Percentiles rank a stretch among this genome's conserved stretches.
Evolutionary conservation across 148 eudicot species (phyloP).

Genomic region (Rhododendron molle): DNA sequence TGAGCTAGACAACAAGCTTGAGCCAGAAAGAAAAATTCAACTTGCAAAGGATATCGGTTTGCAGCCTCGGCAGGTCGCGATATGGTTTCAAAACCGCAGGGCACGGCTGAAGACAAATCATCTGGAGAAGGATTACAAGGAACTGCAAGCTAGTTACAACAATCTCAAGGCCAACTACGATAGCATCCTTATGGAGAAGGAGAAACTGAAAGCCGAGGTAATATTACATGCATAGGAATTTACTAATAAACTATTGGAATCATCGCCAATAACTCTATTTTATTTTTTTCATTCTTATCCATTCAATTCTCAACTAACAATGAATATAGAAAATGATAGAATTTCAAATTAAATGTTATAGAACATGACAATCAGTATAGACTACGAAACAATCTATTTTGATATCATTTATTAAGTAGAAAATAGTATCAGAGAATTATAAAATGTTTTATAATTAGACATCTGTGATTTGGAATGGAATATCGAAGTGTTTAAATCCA

Average conservation of each 20-base stretch:
- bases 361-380: neutral
- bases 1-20: conserved; percentile 80
- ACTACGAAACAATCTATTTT: no score
- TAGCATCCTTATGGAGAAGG: conserved; percentile 61
- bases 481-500: no score
- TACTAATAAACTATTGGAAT: neutral
- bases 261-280: neutral
- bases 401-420: neutral
- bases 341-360: neutral
- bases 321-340: neutral
- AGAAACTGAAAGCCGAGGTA: conserved; percentile 66
- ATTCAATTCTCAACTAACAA: neutral
- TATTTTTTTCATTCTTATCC: neutral
- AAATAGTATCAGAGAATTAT: no score
- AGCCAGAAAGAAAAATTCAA: conserved; percentile 74
- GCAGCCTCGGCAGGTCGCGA: conserved; percentile 89
- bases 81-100: conserved; percentile 91
- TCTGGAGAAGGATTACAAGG: conserved; percentile 71
- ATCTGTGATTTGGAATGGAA: no score
- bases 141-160: conserved; percentile 49
- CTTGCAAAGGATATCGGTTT: conserved; percentile 85
- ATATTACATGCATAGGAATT: neutral
- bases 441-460: no score
- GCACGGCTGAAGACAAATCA: conserved; percentile 86
- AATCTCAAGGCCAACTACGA: conserved; percentile 62